phyloP scores from a whole-genome alignment of 1,284 basidiomycete species.

The Pseudozyma hubeiensis region DNA sequence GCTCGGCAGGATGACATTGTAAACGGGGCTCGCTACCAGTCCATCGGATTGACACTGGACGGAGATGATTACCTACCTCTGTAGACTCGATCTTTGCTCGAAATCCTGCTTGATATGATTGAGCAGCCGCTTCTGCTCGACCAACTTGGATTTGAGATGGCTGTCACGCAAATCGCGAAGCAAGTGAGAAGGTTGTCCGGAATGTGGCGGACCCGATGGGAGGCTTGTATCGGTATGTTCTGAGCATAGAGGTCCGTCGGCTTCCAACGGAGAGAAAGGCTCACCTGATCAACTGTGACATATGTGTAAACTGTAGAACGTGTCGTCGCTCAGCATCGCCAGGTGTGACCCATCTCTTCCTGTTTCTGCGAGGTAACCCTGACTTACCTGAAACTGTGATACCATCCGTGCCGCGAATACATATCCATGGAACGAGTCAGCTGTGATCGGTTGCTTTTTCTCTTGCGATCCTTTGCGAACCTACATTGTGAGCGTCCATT shows the following conservation, averaged over 20 bases:
- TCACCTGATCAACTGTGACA: constrained; percentile 34
- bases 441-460: no score
- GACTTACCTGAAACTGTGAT: constrained; percentile 38
- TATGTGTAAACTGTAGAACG: constrained; percentile 31
- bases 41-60: background rate
- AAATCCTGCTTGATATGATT: constrained; percentile 28
- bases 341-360: no score
- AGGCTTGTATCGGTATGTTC: no score
- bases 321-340: no score
- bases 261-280: constrained; percentile 1
- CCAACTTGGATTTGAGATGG: constrained; percentile 27
- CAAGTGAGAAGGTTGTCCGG: no score
- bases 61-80: constrained; percentile 12
- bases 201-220: no score
- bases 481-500: constrained; percentile 11
- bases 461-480: background rate
- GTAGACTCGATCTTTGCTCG: constrained; percentile 1
- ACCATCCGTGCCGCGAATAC: no score
- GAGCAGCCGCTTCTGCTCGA: constrained; percentile 38
- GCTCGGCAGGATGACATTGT: background rate
- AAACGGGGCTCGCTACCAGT: background rate
- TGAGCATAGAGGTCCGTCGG: no score
- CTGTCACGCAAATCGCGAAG: constrained; percentile 6
- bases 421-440: background rate
- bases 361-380: no score